A percentile compares a stretch with the other conserved stretches of the same genome.
phyloP scores from a whole-genome alignment of 2,329 filamentous ascomycete genomes.

The Ophiosphaerella herpotricha region DNA sequence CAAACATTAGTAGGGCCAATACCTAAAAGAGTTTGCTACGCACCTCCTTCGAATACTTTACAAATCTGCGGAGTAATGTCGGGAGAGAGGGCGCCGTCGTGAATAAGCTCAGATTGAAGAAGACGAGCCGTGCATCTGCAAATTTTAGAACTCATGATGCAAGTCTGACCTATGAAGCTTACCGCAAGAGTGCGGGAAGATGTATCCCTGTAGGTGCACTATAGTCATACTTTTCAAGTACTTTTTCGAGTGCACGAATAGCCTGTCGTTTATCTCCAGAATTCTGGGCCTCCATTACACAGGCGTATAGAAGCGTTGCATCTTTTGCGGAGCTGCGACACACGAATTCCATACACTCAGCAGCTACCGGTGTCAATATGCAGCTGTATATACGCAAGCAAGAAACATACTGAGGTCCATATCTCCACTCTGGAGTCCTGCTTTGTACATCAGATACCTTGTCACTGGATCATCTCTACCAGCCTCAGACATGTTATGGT shows the following conservation, averaged over 20 bases:
- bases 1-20: constrained; percentile 42
- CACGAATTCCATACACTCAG: constrained; percentile 66
- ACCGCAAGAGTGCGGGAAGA: constrained; percentile 68
- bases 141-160: constrained; percentile 9
- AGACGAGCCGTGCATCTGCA: constrained; percentile 52
- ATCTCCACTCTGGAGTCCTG: constrained; percentile 66
- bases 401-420: constrained; percentile 53
- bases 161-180: constrained; percentile 49
- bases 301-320: constrained; percentile 74
- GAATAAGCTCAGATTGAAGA: constrained; percentile 50
- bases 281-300: constrained; percentile 75
- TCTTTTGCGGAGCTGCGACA: constrained; percentile 59
- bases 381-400: neutral
- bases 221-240: constrained; percentile 62
- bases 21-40: neutral
- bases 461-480: constrained; percentile 67
- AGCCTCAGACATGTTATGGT: constrained; percentile 62
- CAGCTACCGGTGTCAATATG: constrained; percentile 50
- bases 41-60: constrained; percentile 58
- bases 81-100: constrained; percentile 29
- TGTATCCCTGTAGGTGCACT: constrained; percentile 57
- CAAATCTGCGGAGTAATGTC: constrained; percentile 57
- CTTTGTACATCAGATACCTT: constrained; percentile 75
- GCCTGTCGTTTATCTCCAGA: constrained; percentile 65
- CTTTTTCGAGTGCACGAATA: constrained; percentile 61